These are phyloP conservation scores for Cyclocybe aegerita DNA, from an alignment of 768 basidiomycete species.

Conservation along the genomic window DNA sequence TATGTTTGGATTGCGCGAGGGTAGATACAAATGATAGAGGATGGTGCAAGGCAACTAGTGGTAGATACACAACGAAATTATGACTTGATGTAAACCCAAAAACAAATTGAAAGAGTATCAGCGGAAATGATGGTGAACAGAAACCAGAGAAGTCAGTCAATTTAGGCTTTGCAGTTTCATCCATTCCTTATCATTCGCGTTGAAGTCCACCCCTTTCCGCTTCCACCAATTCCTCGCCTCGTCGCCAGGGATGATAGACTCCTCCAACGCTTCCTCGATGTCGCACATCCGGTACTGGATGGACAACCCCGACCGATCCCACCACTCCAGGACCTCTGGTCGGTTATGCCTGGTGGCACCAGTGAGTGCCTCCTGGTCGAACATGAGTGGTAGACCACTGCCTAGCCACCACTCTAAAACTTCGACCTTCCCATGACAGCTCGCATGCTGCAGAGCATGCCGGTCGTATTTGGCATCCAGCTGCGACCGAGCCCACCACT, in stretches of 20 bases:
- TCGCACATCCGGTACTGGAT: slow-evolving; percentile 90
- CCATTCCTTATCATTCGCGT: slow-evolving; percentile 85
- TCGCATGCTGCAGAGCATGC: slow-evolving; percentile 75
- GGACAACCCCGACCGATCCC: slow-evolving; percentile 75
- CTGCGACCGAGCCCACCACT: slow-evolving; percentile 84
- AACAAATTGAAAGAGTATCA: slow-evolving; percentile 6
- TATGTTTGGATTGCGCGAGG: too few species aligned
- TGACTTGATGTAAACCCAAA: slow-evolving; percentile 1
- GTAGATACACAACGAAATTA: too few species aligned
- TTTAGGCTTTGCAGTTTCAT: slow-evolving; percentile 80
- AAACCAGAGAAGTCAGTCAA: slow-evolving; percentile 26
- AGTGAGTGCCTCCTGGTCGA: slow-evolving; percentile 76
- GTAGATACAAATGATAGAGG: too few species aligned
- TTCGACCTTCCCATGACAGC: slow-evolving; percentile 76
- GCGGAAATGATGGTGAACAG: slow-evolving; percentile 15
- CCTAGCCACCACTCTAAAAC: slow-evolving; percentile 84
- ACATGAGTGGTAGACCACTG: slow-evolving; percentile 74
- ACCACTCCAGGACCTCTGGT: slow-evolving; percentile 85
- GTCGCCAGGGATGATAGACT: slow-evolving; percentile 79
- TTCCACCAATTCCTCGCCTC: slow-evolving; percentile 81
- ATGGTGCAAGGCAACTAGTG: too few species aligned
- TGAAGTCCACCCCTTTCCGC: slow-evolving; percentile 78
- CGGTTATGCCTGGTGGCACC: slow-evolving; percentile 82
- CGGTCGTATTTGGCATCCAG: slow-evolving; percentile 79
- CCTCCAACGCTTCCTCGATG: slow-evolving; percentile 88